Evolutionary conservation across 192 early-diverging fungal species (phyloP), one percentile per base, ranked within the genome.

Genomic region (Thamnidium elegans): DNA sequence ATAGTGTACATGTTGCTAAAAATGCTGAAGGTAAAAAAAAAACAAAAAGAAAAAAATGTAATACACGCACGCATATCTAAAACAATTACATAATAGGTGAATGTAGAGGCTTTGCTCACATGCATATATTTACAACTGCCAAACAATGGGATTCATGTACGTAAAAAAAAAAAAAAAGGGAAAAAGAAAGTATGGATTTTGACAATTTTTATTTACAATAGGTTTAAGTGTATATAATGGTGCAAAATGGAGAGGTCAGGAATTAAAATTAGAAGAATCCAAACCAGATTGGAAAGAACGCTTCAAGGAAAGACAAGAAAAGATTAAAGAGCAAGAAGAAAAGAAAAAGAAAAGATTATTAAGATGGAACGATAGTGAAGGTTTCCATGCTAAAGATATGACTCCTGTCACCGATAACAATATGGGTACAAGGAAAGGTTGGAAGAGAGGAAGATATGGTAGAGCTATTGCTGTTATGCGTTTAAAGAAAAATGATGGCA

Each of bases 181-280:
- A 26, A 26, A 26, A 26, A 53, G 15, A 34, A 50, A 34, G 21
- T 39, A 42, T 4, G 17, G 31, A 6, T 51, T 42, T 30, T 46
- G 26, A 26, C 26, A 3, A n/a, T 26, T 20, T 48, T 7, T 15
- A 26, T 23, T 3, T 36, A 47, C 32, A 46, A 4, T 65, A 84
- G 83, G 83, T 61, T n/a, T 87, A 23, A 78, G 81, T 17, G 52
- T 87, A 17, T 92, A 87, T 63, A 88, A 89, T 42, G 88, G 89
- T 3, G 75, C 92, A 11, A 91, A 90, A 56, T 94, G 92, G 92
- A 94, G 92, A 72, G 92, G 92, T 45, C 78, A 84, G 23, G 80
- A 83, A 30, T 53, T 94, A 59, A 82, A 85, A 47, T 74, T 94
- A 15, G 88, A 93, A 59, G 91, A 90, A n/a, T 89, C 92, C 11